Conservation (phyloP, 805 yeast species). For the Metschnikowia dekortorum region DNA sequence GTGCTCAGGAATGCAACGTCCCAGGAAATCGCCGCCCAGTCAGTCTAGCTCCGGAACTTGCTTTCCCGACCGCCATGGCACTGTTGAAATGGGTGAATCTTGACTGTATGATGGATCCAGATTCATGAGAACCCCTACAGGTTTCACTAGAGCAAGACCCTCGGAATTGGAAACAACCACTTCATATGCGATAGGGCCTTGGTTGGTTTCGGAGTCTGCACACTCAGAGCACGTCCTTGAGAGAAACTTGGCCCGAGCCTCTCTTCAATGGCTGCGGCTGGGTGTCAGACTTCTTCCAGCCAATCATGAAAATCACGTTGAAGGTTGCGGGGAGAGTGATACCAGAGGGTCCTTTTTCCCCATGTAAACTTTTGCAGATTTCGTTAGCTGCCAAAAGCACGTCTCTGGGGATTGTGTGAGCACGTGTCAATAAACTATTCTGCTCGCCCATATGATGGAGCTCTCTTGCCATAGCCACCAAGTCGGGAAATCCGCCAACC, state of each 20-base stretch:
- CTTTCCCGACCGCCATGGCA: too few species aligned
- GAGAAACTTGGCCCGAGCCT: slow-evolving; percentile 64
- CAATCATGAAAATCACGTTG: slow-evolving; percentile 76
- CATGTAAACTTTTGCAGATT: slow-evolving; percentile 68
- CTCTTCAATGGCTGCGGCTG: slow-evolving; percentile 72
- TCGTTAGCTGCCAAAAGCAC: slow-evolving; percentile 71
- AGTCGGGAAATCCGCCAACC: slow-evolving; percentile 70
- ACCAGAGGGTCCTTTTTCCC: slow-evolving; percentile 49
- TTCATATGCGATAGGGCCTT: too few species aligned
- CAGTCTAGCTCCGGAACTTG: too few species aligned
- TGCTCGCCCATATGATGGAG: slow-evolving; percentile 82
- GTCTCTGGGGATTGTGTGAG: slow-evolving; percentile 46
- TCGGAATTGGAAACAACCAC: too few species aligned
- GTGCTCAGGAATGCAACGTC: too few species aligned
- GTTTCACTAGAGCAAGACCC: too few species aligned
- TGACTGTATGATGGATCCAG: too few species aligned
- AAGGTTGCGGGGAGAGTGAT: slow-evolving; percentile 72
- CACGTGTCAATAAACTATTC: slow-evolving; percentile 57
- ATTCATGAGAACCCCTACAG: too few species aligned
- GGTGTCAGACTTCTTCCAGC: slow-evolving; percentile 72
- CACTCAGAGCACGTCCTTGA: slow-evolving; percentile 54
- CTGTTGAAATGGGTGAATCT: too few species aligned
- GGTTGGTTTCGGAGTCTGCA: too few species aligned
- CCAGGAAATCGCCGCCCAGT: too few species aligned
- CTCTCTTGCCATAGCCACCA: slow-evolving; percentile 63